A percentile compares a stretch with the other conserved stretches of the same genome.
phyloP scores from a whole-genome alignment of 164 flowering plant genomes.

The Pachysandra terminalis region DNA sequence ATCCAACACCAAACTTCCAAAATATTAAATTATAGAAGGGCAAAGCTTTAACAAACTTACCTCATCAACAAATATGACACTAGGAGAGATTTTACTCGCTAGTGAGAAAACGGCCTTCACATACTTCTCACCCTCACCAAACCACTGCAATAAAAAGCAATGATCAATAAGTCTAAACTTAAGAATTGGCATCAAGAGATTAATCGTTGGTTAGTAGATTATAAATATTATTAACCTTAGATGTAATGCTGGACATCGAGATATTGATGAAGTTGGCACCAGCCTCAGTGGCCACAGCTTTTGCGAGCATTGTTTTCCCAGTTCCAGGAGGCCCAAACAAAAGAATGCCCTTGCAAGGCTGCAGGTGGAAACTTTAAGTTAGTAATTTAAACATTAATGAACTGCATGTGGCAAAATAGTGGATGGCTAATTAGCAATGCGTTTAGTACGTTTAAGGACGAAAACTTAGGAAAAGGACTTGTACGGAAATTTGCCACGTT shows the following conservation, averaged over 20 bases:
- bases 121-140: conserved; percentile 98
- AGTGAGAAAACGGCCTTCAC: conserved; percentile 93
- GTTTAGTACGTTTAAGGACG: background rate
- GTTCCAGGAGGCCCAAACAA: conserved; percentile 98
- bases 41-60: conserved; percentile 30
- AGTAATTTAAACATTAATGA: no score
- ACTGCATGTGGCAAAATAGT: background rate
- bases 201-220: conserved; percentile 1
- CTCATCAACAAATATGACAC: conserved; percentile 95
- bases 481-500: no score
- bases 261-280: conserved; percentile 96
- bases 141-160: conserved; percentile 54
- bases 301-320: conserved; percentile 97
- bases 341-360: conserved; percentile 97
- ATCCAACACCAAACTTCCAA: background rate
- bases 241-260: conserved; percentile 96
- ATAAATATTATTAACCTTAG: conserved; percentile 50
- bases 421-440: background rate
- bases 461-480: no score
- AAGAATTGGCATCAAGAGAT: background rate
- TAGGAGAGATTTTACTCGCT: conserved; percentile 94
- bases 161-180: background rate
- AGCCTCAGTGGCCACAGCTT: conserved; percentile 97
- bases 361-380: conserved; percentile 18
- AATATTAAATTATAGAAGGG: background rate